Evolutionary conservation across 768 basidiomycete genomes (phyloP), one percentile per base, ranked within the genome.

Genomic region (Candolleomyces aberdarensis): DNA sequence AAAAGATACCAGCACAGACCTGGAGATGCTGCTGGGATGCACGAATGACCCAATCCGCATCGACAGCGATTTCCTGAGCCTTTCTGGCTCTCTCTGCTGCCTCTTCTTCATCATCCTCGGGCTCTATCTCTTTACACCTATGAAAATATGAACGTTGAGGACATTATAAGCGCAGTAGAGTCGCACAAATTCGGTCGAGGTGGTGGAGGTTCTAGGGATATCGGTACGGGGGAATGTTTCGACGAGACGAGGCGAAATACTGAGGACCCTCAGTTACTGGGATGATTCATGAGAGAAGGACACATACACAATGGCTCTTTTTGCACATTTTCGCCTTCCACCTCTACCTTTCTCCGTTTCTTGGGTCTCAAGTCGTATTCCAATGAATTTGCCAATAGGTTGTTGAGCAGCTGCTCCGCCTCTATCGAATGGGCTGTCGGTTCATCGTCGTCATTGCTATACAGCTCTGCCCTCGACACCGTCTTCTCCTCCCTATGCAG

Each of bases 171-270:
- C 19, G 17, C 1, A 17, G 19, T 36, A 17, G 14, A 17, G 5
- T 46, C 44, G 15, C 63, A 84, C 83, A 71, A 69, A 6, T 76
- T 61, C 15, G 69, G 72, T 13, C 76, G 79, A 13, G 74, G 75
- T 8, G 80, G 78, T 61, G 75, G 80, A 0, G 79, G 79, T 13
- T 72, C 65, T 13, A 82, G 64, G n/a, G 75, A 80, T 43, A 85
- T 70, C n/a, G 59, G 63, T n/a, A 70, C 67, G 0, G 78, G 76
- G n/a, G 70, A 60, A 17, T 70, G 66, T 1, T 77, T 68, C 48
- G 65, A 67, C 15, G 84, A 85, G 15, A 85, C 62, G 20, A 85
- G 76, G 15, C 82, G 79, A 63, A 85, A 85, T 36, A 70, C 83
- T 85, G 56, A 1, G 39, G 47, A 22, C 3, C 15, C 61, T 41